A percentile compares a stretch with the other conserved stretches of the same genome.
These are phyloP conservation scores for Vitis rupestris DNA, from an alignment of 164 flowering plant genomes.

Conservation along the genomic window DNA sequence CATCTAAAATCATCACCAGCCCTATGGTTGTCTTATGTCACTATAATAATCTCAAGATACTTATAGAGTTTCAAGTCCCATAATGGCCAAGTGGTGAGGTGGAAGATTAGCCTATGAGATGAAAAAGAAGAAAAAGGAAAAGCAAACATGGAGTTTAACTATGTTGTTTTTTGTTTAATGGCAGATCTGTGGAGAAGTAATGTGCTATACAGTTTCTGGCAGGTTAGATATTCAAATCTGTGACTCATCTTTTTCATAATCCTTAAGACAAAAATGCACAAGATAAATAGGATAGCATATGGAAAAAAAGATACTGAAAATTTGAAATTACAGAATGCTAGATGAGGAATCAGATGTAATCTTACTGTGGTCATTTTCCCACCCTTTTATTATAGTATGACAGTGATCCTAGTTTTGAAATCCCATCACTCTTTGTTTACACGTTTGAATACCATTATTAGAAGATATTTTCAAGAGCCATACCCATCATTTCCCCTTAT, in stretches of 20 bases:
- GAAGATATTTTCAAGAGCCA: neutral
- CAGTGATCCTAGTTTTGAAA: slow-evolving; percentile 2
- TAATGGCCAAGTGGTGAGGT: neutral
- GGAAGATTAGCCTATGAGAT: neutral
- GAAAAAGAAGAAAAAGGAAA: neutral
- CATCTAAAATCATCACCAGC: too few relatives aligned
- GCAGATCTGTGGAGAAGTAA: neutral
- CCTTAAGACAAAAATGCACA: neutral
- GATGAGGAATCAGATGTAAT: neutral
- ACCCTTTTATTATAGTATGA: slow-evolving; percentile 2
- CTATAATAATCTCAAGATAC: too few relatives aligned
- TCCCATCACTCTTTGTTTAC: slow-evolving; percentile 4
- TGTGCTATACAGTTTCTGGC: neutral
- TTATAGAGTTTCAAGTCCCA: neutral
- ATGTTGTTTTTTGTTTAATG: neutral
- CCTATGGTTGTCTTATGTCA: too few relatives aligned
- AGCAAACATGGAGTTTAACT: neutral
- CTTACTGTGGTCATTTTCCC: neutral
- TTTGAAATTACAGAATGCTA: slow-evolving; percentile 1
- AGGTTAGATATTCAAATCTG: neutral
- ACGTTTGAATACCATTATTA: slow-evolving; percentile 8
- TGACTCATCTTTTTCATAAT: neutral
- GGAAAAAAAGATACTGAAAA: slow-evolving; percentile 2
- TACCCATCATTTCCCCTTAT: slow-evolving; percentile 5
- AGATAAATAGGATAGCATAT: slow-evolving; percentile 1